These are phyloP conservation scores for Kwoniella europaea DNA, from an alignment of 768 basidiomycete genomes.

Conservation along the genomic window DNA sequence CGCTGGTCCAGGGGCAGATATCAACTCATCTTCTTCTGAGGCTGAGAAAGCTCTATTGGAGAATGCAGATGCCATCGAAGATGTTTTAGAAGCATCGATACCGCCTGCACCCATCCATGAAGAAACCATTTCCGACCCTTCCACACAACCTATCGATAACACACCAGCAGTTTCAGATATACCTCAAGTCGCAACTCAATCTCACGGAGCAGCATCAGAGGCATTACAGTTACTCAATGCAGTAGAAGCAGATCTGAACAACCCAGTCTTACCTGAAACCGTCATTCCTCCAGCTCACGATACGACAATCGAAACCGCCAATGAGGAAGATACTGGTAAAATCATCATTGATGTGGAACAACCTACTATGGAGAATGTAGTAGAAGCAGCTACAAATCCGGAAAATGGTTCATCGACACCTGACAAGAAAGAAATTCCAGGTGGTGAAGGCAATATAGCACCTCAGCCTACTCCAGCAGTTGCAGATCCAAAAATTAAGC, in stretches of 20 bases:
- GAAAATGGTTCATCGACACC: background rate
- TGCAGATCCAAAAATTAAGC: background rate
- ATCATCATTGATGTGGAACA: constrained; percentile 23
- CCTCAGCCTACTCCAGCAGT: constrained; percentile 16
- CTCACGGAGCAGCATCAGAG: constrained; percentile 23
- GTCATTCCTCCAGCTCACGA: constrained; percentile 26
- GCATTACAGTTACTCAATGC: constrained; percentile 17
- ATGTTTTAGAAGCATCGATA: constrained; percentile 42
- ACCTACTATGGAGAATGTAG: constrained; percentile 17
- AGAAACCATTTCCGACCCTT: constrained; percentile 1
- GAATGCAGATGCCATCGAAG: constrained; percentile 39
- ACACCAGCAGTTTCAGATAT: background rate
- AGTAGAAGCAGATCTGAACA: constrained; percentile 31
- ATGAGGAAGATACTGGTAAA: constrained; percentile 23
- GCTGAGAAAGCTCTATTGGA: constrained; percentile 30
- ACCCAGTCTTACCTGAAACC: constrained; percentile 32
- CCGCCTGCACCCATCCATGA: constrained; percentile 32
- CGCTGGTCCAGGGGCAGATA: background rate
- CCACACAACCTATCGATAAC: constrained; percentile 3
- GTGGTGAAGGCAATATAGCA: constrained; percentile 7
- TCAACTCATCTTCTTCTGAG: constrained; percentile 3
- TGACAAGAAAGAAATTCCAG: background rate
- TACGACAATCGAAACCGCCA: constrained; percentile 16
- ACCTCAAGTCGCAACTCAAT: background rate
- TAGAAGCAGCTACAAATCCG: constrained; percentile 19